Evolutionary conservation across 2,329 filamentous ascomycete genomes (phyloP).

Genomic region (Botrytis byssoidea): DNA sequence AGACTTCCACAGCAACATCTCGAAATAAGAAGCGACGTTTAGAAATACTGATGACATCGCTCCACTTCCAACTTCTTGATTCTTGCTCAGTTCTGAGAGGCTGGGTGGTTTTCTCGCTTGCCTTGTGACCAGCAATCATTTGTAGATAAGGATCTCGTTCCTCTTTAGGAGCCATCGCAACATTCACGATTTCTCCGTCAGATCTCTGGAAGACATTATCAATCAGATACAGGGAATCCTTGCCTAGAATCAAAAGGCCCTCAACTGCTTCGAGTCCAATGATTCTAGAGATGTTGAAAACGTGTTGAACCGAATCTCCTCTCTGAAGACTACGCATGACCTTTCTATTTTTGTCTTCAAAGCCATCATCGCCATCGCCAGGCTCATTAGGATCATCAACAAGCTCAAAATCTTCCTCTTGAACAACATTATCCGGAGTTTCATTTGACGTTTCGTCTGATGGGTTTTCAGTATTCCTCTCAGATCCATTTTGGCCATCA

Average conservation of each 20-base stretch:
- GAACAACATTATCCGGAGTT: constrained; percentile 31
- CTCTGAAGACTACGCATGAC: constrained; percentile 92
- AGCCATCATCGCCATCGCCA: constrained; percentile 71
- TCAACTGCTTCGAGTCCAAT: constrained; percentile 92
- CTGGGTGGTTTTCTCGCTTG: constrained; percentile 53
- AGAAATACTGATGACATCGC: constrained; percentile 90
- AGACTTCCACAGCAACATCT: constrained; percentile 94
- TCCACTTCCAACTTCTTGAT: constrained; percentile 89
- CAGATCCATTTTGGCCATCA: constrained; percentile 23
- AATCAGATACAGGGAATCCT: constrained; percentile 88
- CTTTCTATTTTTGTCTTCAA: constrained; percentile 97
- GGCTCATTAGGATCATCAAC: constrained; percentile 89
- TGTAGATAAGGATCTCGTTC: constrained; percentile 95
- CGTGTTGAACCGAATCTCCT: constrained; percentile 87
- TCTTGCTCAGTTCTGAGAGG: constrained; percentile 67
- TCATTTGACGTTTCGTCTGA: constrained; percentile 24
- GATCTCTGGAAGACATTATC: constrained; percentile 95
- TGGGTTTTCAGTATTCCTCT: constrained; percentile 23
- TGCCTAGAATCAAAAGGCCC: constrained; percentile 88
- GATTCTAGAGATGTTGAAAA: constrained; percentile 93
- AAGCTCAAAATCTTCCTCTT: constrained; percentile 91
- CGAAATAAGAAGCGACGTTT: constrained; percentile 94
- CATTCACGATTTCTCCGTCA: constrained; percentile 95
- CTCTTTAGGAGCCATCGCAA: constrained; percentile 87
- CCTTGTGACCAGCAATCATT: constrained; percentile 75